These are phyloP conservation scores for Schizophyllum commune DNA, from an alignment of 1,284 basidiomycete species.

Conservation along the genomic window DNA sequence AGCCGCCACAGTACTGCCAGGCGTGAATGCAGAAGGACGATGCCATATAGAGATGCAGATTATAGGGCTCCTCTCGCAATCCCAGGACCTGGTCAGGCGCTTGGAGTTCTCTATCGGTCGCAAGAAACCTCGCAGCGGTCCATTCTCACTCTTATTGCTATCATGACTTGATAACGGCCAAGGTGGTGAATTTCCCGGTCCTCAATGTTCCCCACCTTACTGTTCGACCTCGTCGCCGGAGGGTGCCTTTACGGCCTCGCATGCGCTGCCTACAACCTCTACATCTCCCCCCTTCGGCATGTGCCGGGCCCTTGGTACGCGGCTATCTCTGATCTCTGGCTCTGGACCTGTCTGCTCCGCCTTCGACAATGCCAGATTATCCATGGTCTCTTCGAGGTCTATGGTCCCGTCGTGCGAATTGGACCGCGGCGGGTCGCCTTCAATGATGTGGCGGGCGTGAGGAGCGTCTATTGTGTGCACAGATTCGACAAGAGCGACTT, in stretches of 20 bases:
- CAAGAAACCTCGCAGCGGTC: too few relatives aligned
- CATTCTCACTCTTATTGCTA: too few relatives aligned
- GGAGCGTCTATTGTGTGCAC: constrained; percentile 56
- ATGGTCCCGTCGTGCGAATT: constrained; percentile 68
- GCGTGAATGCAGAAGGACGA: too few relatives aligned
- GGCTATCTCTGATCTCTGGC: constrained; percentile 62
- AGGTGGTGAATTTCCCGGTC: too few relatives aligned
- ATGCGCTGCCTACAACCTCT: constrained; percentile 10
- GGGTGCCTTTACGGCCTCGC: neutral
- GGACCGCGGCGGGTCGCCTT: constrained; percentile 71
- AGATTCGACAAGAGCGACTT: constrained; percentile 68
- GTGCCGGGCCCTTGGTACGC: constrained; percentile 64
- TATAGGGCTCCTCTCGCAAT: too few relatives aligned
- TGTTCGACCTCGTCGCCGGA: neutral
- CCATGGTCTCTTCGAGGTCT: constrained; percentile 54
- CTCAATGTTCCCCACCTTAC: neutral
- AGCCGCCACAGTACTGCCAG: too few relatives aligned
- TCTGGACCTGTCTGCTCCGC: constrained; percentile 57
- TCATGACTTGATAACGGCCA: too few relatives aligned
- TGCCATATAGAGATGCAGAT: too few relatives aligned
- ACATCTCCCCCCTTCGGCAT: constrained; percentile 58
- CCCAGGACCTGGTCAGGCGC: too few relatives aligned
- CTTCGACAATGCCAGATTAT: constrained; percentile 61
- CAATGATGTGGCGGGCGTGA: constrained; percentile 53
- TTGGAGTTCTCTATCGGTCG: too few relatives aligned